Evolutionary conservation across 2,329 filamentous ascomycete species (phyloP), one percentile per base, ranked within the genome.

Genomic region (Teratosphaeria destructans): DNA sequence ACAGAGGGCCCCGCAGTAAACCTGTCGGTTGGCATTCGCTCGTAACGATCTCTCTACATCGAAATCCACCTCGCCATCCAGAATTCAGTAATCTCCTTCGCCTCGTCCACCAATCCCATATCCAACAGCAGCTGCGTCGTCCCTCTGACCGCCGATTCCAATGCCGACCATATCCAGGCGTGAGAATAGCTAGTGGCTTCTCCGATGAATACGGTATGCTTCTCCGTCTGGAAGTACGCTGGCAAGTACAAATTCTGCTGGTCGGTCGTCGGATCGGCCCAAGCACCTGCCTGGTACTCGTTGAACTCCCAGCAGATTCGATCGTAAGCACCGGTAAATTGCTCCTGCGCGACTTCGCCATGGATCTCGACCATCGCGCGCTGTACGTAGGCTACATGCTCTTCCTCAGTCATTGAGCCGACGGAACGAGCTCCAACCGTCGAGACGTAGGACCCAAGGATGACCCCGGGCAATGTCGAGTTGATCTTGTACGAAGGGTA

Each of bases 101-200:
- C 86, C 72, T 88, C 86, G 68, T 88, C 86, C 0, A 88, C 85
- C 53, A 88, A 70, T 0, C 86, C 86, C 67, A 88, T 73, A 71
- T 81, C 81, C 19, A 87, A 74, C 70, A 88, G 72, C 61, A 88
- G 64, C 72, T 89, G 85, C 4, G 84, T 78, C 0, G 83, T 82
- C 0, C 86, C 84, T 1, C 86, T 76, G 1, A 89, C 82, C 0
- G 84, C 85, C 11, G 82, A 86, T 68, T 89, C 86, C 4, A 89
- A 73, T 0, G 86, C 86, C 2, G 81, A 83, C 35, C 81, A 81
- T 56, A 88, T 86, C 85, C 85, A 89, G 1, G 85, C 85, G 67
- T 89, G 86, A 0, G 86, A 90, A 68, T 85, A 88, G 6, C 80
- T 82, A 0, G 86, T 88, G 68, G 89, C 85, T 70, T 89, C 86